These are phyloP conservation scores for Kodamaea nitidulidarum DNA, from an alignment of 805 yeast genomes.

Conservation along the genomic window DNA sequence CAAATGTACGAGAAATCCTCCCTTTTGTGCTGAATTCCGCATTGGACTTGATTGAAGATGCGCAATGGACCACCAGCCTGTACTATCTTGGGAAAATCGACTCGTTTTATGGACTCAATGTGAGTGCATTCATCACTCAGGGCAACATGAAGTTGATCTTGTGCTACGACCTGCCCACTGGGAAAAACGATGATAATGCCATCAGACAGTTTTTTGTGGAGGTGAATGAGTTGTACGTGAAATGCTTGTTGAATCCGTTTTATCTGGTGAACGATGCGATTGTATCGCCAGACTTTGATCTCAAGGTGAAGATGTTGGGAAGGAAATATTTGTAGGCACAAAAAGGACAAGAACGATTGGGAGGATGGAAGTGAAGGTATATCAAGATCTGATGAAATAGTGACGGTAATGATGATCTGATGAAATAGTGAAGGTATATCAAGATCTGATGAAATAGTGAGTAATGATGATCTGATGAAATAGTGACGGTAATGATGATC, in stretches of 20 bases:
- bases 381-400: no score
- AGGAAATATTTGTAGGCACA: constrained; percentile 58
- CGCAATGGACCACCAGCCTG: constrained; percentile 70
- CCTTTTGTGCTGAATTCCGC: constrained; percentile 90
- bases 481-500: no score
- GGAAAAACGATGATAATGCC: constrained; percentile 54
- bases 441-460: no score
- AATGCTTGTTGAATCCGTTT: constrained; percentile 82
- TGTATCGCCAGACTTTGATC: constrained; percentile 68
- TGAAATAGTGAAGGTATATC: no score
- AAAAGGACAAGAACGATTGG: no score
- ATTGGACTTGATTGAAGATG: constrained; percentile 84
- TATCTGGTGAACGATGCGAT: constrained; percentile 75
- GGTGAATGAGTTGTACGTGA: constrained; percentile 82
- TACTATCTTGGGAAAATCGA: constrained; percentile 77
- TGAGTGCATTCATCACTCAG: constrained; percentile 85
- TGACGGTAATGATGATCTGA: no score
- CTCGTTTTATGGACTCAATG: constrained; percentile 73
- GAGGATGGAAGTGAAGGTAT: no score
- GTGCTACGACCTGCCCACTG: constrained; percentile 34
- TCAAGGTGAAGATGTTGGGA: constrained; percentile 65
- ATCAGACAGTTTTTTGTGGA: constrained; percentile 82
- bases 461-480: no score
- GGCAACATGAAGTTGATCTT: constrained; percentile 81
- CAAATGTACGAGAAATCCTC: constrained; percentile 69